A percentile compares a stretch with the other conserved stretches of the same genome.
Conservation (phyloP, 2,329 filamentous ascomycete species). For the Dactylonectria estremocensis region DNA sequence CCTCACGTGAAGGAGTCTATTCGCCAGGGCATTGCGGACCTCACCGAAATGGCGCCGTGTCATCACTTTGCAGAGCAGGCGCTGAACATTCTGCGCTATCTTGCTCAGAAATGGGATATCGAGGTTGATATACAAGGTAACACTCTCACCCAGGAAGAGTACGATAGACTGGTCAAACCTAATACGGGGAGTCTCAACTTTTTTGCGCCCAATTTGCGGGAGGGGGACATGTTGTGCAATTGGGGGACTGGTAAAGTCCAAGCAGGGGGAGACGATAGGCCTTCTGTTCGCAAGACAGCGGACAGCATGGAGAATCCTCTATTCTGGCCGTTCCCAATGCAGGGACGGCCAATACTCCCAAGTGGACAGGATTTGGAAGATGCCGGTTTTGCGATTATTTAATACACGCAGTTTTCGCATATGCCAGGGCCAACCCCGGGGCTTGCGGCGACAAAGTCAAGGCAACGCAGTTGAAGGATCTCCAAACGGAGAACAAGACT, state of each 20-base stretch:
- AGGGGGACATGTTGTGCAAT: constrained; percentile 64
- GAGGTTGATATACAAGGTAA: constrained; percentile 61
- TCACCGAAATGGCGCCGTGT: constrained; percentile 74
- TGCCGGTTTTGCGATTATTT: constrained; percentile 64
- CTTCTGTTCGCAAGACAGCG: constrained; percentile 47
- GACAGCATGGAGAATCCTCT: constrained; percentile 66
- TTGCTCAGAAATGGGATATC: constrained; percentile 73
- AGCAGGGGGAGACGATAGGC: constrained; percentile 32
- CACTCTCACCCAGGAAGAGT: constrained; percentile 53
- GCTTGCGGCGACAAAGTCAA: neutral
- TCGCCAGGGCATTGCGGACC: constrained; percentile 68
- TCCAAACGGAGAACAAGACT: neutral
- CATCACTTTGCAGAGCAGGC: constrained; percentile 74
- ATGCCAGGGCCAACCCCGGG: neutral
- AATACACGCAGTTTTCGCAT: constrained; percentile 11
- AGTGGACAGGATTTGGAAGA: constrained; percentile 63
- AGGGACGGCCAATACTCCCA: constrained; percentile 69
- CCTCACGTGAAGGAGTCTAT: constrained; percentile 62
- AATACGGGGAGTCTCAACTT: constrained; percentile 70
- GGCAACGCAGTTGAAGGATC: neutral
- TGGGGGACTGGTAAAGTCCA: constrained; percentile 56
- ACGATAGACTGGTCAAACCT: constrained; percentile 61
- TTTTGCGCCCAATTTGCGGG: constrained; percentile 66
- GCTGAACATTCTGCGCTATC: constrained; percentile 71
- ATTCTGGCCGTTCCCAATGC: constrained; percentile 75